Percentiles rank a stretch among this genome's conserved stretches.
These are phyloP conservation scores for Coemansia sp. DNA, from an alignment of 192 early-diverging fungal genomes.

Conservation along the genomic window DNA sequence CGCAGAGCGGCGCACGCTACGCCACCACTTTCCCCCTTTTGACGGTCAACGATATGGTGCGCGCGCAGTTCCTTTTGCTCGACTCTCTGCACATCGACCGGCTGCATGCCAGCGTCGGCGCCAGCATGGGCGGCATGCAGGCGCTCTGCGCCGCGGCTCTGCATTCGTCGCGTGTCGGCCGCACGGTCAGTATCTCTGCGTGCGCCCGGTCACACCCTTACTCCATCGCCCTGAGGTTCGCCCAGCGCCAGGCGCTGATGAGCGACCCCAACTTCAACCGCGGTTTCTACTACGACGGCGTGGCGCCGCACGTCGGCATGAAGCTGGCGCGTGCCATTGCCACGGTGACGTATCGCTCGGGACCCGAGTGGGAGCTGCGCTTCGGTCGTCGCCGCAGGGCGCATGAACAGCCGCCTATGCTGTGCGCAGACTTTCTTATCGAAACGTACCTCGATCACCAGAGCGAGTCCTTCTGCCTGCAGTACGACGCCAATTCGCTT, in stretches of 20 bases:
- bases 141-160: conserved; percentile 81
- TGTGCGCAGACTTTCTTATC: conserved; percentile 92
- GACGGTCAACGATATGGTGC: conserved; percentile 95
- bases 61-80: conserved; percentile 86
- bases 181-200: conserved; percentile 82
- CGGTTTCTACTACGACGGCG: conserved; percentile 87
- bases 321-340: conserved; percentile 93
- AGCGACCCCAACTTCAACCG: conserved; percentile 93
- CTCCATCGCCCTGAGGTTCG: conserved; percentile 89
- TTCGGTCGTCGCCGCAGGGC: conserved; percentile 84
- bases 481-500: conserved; percentile 93
- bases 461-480: conserved; percentile 88
- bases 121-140: conserved; percentile 97
- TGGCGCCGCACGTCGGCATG: conserved; percentile 91
- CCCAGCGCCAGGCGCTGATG: conserved; percentile 89
- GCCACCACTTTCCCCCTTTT: conserved; percentile 88
- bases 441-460: conserved; percentile 97
- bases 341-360: conserved; percentile 91
- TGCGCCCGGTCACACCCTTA: conserved; percentile 95
- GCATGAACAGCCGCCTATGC: conserved; percentile 68
- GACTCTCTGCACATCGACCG: conserved; percentile 74
- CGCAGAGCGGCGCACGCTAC: conserved; percentile 69
- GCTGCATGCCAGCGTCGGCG: conserved; percentile 87
- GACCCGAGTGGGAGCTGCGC: conserved; percentile 96
- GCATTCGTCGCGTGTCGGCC: conserved; percentile 77